Conservation (phyloP, 345 rosid species). For the Toxicodendron radicans region DNA sequence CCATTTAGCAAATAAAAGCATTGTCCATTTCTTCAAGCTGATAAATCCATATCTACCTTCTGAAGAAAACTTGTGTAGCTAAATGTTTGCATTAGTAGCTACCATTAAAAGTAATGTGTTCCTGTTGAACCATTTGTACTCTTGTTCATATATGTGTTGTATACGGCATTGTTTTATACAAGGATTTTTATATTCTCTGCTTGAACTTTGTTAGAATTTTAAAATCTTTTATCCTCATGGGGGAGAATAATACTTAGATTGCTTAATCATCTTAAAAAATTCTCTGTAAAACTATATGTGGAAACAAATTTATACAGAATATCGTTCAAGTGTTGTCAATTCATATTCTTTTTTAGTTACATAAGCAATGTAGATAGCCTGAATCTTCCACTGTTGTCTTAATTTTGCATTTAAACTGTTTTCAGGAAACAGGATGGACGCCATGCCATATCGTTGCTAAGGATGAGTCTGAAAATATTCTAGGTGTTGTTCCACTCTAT, state of each 20-base stretch:
- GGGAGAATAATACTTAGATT: background rate
- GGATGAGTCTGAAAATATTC: conserved; percentile 61
- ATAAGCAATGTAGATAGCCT: background rate
- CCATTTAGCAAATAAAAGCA: background rate
- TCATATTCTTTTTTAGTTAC: background rate
- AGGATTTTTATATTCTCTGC: background rate
- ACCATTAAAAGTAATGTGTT: no score
- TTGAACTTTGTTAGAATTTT: background rate
- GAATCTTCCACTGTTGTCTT: conserved; percentile 7
- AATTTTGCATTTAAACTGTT: conserved; percentile 14
- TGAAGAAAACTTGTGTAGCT: background rate
- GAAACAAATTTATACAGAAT: background rate
- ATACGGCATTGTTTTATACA: background rate
- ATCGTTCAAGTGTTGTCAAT: background rate
- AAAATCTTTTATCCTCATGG: background rate
- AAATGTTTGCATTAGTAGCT: no score
- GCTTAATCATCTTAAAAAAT: background rate
- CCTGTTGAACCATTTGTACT: background rate
- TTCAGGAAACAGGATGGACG: conserved; percentile 92
- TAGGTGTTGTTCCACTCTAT: conserved; percentile 93
- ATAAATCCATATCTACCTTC: background rate
- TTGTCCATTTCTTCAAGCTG: background rate
- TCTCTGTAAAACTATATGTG: background rate
- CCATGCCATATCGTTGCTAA: conserved; percentile 82
- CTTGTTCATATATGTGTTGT: background rate